Base-by-base conservation (phyloP, 805 yeast genomes). In the Ogataea angusta region DNA sequence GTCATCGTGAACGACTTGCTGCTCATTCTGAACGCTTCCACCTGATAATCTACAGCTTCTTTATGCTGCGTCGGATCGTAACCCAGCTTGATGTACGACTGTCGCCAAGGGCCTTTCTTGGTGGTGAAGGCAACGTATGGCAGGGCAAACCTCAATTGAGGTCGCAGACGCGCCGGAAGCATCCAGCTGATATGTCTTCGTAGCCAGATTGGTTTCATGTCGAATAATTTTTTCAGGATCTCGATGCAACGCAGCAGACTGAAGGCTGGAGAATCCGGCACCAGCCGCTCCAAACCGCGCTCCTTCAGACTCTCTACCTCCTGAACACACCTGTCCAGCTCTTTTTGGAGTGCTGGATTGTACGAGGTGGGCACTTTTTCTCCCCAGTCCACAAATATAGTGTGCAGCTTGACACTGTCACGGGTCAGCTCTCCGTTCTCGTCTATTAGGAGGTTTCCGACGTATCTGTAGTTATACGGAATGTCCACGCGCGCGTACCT, bases 81-180 rank as follows among this genome's bases (percentile, higher is more conserved):
- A 1, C 96, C 97, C 50, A 80, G 78, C 49, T 68, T 75, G 32
- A 89, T 80, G 58, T 83, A 88, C 9, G 93, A 78, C 45, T 87
- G 88, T 52, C 98, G 73, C 95, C 96, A 93, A 0, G 98, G 99
- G 0, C 99, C 99, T 54, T 84, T 85, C 26, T 84, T 78, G 58
- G 80, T 85, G 30, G 87, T 74, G 58, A 80, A 93, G 0, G 96
- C 75, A 0, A 88, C 84, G 58, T 85, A 82, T 0, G 98, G 95
- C 36, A 93, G 60, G 0, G 96, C 95, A 47, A 75, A 80, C 51
- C 84, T 80, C 31, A 91, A 56, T 48, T 55, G 78, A 54, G 60
- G 59, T 51, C 61, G 65, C 48, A 60, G 66, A 41, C 53, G 68
- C 46, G 59, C 56, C 0, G 86, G 82, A 3, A 80, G 66, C 37